Base-by-base conservation (phyloP, 2,329 filamentous ascomycete genomes). In the Neophaeococcomyces aloes region DNA sequence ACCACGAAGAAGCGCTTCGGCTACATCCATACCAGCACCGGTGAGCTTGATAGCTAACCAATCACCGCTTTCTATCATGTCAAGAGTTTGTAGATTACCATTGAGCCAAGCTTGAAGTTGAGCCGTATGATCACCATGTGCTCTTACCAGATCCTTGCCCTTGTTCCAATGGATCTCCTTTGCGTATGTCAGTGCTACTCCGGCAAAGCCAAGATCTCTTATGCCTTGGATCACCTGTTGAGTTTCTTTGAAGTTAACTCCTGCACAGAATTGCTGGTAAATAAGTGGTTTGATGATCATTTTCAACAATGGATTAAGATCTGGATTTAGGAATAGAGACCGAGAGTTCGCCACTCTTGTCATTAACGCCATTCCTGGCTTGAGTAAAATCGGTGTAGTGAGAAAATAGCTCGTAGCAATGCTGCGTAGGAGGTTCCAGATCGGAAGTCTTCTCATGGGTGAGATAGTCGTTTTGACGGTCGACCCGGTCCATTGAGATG, bases 241-340 rank as follows among this genome's bases (percentile, higher is more conserved):
- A 2, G 75, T 70, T 44, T 75, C 71, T 1, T 46, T 42, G 31
- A 65, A 62, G 41, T 68, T 74, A 21, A 66, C 66, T 0, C 73
- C 73, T 0, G 72, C 73, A 48, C 73, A 76, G 57, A 76, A 76
- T 36, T 76, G 74, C 46, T 74, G 67, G 52, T 76, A 76, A 13
- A 76, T 62, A 7, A 69, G 61, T 38, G 66, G 64, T 50, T 67
- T 67, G 19, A 70, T 57, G 3, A 69, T 54, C 38, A 62, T 57
- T 33, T 67, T 63, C 8, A 75, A 54, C 3, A 72, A 14, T 1
- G 61, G 61, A 51, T 72, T 72, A 13, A 61, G 62, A 41, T 72
- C 68, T 0, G 71, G 68, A 49, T 72, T 68, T 25, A 72, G 56
- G 1, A 72, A 41, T 1, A 59, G 44, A 1, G 61, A 65, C 44